Evolutionary conservation across 2,329 filamentous ascomycete species (phyloP).

Genomic region (Colletotrichum truncatum): DNA sequence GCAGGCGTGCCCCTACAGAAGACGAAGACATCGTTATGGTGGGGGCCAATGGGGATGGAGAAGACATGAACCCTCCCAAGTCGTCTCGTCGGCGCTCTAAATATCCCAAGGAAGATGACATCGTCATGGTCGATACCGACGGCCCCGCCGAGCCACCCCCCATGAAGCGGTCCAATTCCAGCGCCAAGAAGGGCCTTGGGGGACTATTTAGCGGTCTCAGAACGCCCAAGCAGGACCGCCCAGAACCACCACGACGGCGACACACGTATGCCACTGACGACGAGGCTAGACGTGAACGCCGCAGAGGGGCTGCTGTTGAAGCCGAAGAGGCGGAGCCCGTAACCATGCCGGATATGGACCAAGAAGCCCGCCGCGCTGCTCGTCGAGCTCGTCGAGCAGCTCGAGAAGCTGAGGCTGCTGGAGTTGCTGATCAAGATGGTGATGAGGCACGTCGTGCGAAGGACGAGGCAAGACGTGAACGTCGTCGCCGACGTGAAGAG

Average conservation of each 20-base stretch:
- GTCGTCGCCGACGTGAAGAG: conserved; percentile 64
- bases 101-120: conserved; percentile 47
- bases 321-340: conserved; percentile 57
- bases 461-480: conserved; percentile 65
- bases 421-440: conserved; percentile 53
- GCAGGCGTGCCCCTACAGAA: conserved; percentile 38
- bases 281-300: conserved; percentile 50
- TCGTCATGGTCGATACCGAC: conserved; percentile 46
- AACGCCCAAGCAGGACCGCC: conserved; percentile 53
- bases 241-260: conserved; percentile 53
- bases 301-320: conserved; percentile 53
- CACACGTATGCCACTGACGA: conserved; percentile 62
- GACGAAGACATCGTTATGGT: conserved; percentile 62
- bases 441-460: conserved; percentile 67
- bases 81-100: conserved; percentile 45
- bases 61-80: conserved; percentile 31
- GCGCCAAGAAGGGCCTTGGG: conserved; percentile 62
- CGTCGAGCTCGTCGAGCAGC: conserved; percentile 68
- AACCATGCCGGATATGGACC: conserved; percentile 61
- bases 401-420: conserved; percentile 45
- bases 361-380: conserved; percentile 69
- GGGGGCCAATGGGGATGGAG: conserved; percentile 32
- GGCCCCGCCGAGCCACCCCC: conserved; percentile 41
- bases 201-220: conserved; percentile 71
- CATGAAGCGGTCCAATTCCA: conserved; percentile 44